Evolutionary conservation across 1,139 yeast genomes (phyloP), one percentile per base, ranked within the genome.

Genomic region (Debaryomyces nepalensis): DNA sequence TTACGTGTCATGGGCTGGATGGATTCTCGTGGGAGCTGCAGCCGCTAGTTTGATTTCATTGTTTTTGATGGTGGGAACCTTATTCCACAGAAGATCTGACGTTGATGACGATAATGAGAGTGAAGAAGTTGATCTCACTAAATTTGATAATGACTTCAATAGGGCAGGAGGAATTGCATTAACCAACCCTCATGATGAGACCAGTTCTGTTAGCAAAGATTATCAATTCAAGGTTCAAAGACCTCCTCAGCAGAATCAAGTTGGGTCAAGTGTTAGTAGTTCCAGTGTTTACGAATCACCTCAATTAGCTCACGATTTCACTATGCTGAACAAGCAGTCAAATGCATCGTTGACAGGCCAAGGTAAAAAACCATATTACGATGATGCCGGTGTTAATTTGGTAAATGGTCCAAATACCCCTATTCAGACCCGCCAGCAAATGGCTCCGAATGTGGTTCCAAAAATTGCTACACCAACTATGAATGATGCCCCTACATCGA

Each of bases 21-120:
- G 91, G 91, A 63, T 83, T 26, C 66, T 83, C 44, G 70, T 85
- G 26, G 89, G 86, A 1, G 73, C 87, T 2, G 84, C 87, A 2
- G 85, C 75, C 1, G 64, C 82, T 34, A 70, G 74, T 38, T 59
- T 85, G 45, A 46, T 70, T 14, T 60, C 76, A 3, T 41, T 66
- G 5, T 52, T 68, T 19, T 48, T 63, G 26, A 47, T 70, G 35
- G 57, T 59, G 34, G 51, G 60, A 42, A 54, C 49, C 20, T 61
- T 54, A 45, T 45, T 54, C 37, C 51, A 50, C 29, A 51, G 50
- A 8, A 58, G 55, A 11, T 54, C 52, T 36, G 63, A 61, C 5
- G 61, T 63, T 5, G 63, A 58, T 9, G 64, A 58, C 33, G 65
- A 62, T 12, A 53, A 56, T 20, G 67, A 59, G 39, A 45, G 40